A percentile compares a stretch with the other conserved stretches of the same genome.
Conservation (phyloP, 1,284 basidiomycete genomes). For the Rhizoctonia solani region DNA sequence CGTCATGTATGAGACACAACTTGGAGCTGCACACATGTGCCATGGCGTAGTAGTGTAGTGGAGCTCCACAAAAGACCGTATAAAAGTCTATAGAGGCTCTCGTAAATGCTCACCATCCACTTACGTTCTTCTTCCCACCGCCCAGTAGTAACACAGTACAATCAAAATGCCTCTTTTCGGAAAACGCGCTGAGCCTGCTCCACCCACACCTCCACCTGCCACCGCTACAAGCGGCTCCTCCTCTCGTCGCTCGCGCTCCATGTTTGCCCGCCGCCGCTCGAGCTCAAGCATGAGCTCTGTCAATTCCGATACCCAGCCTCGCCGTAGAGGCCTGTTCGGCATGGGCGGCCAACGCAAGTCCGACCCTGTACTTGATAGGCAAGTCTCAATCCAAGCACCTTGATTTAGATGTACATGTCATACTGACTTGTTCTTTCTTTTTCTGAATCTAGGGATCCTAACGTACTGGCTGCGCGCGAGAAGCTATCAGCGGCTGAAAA, state of each 20-base stretch:
- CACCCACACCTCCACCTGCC: constrained; percentile 1
- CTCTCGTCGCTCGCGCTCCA: constrained; percentile 19
- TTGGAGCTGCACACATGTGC: background rate
- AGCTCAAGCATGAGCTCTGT: constrained; percentile 28
- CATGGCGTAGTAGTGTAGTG: background rate
- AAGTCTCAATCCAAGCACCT: background rate
- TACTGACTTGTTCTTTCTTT: background rate
- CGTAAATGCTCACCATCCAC: background rate
- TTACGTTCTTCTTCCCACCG: background rate
- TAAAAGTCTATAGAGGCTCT: background rate
- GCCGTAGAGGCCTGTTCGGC: constrained; percentile 18
- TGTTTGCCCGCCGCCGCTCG: constrained; percentile 27
- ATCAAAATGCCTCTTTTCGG: constrained; percentile 31
- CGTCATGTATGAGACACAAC: constrained; percentile 17
- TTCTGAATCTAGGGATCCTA: constrained; percentile 32
- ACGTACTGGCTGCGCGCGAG: constrained; percentile 21
- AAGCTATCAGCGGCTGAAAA: constrained; percentile 22
- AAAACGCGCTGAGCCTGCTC: constrained; percentile 2
- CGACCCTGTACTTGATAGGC: constrained; percentile 4
- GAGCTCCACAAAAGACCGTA: constrained; percentile 9
- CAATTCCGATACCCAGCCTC: background rate
- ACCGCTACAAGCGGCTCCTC: background rate
- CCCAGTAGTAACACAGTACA: no score
- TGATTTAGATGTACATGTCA: background rate
- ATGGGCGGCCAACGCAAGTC: constrained; percentile 19